These are phyloP conservation scores for Geranium brycei DNA, from an alignment of 345 rosid species.

Conservation along the genomic window DNA sequence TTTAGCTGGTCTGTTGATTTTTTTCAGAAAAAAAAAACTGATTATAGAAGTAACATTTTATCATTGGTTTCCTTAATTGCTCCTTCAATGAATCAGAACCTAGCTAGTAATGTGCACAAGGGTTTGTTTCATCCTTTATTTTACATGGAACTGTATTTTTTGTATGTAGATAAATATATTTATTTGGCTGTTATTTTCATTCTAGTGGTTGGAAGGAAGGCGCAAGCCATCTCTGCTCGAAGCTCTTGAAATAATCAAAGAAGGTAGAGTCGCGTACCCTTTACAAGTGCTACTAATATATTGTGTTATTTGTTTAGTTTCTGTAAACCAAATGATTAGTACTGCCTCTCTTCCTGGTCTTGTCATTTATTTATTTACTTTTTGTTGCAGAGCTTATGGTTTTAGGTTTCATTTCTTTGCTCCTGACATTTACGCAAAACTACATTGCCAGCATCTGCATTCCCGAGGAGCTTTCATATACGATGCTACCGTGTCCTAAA, in stretches of 20 bases:
- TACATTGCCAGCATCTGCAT: slow-evolving; percentile 64
- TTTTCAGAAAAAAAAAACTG: no score
- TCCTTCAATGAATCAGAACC: no score
- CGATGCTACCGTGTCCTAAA: slow-evolving; percentile 64
- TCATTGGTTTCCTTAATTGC: no score
- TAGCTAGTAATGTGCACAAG: background rate
- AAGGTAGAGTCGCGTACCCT: slow-evolving; percentile 26
- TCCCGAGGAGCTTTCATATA: slow-evolving; percentile 30
- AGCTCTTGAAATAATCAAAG: slow-evolving; percentile 80
- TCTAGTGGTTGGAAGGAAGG: slow-evolving; percentile 9
- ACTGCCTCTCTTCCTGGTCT: background rate
- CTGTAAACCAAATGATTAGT: no score
- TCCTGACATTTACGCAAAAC: slow-evolving; percentile 68
- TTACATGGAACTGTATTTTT: background rate
- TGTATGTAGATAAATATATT: no score
- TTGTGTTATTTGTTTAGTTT: no score
- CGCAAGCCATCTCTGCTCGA: slow-evolving; percentile 55
- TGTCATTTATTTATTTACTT: no score
- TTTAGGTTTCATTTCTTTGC: slow-evolving; percentile 79
- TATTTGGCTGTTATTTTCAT: background rate
- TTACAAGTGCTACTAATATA: background rate
- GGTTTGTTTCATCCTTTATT: no score
- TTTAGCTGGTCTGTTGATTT: no score
- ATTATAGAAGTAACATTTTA: no score
- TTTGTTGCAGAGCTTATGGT: slow-evolving; percentile 72